Conservation (phyloP, 2,329 filamentous ascomycete species). For the Aspergillus tanneri region DNA sequence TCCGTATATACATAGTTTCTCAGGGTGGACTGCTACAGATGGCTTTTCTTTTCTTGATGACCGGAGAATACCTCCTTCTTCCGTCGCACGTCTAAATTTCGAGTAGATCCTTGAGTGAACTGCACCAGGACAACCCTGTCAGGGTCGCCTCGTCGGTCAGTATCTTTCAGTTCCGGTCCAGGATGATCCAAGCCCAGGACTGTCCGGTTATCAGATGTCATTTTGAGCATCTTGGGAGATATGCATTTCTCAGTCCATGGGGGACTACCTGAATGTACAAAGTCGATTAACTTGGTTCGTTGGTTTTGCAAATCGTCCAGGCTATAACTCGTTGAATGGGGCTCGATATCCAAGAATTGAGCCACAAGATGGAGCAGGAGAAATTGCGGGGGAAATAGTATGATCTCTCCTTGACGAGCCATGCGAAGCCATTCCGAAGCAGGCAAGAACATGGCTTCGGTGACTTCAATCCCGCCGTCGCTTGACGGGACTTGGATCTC, state of each 20-base stretch:
- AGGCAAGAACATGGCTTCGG: constrained; percentile 74
- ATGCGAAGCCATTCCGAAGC: constrained; percentile 67
- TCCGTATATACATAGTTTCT: not conserved
- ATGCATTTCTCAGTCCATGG: constrained; percentile 51
- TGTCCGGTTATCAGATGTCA: constrained; percentile 48
- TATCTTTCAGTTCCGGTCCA: constrained; percentile 55
- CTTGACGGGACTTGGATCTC: constrained; percentile 66
- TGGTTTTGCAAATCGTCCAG: constrained; percentile 36
- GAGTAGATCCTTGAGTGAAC: constrained; percentile 57
- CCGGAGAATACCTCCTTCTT: constrained; percentile 49
- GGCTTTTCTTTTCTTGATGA: constrained; percentile 32
- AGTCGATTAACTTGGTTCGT: constrained; percentile 48
- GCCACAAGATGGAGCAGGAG: constrained; percentile 56
- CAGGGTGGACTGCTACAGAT: constrained; percentile 26
- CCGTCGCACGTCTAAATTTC: constrained; percentile 54
- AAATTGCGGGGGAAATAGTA: constrained; percentile 87
- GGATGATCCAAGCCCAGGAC: constrained; percentile 56
- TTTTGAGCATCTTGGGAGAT: constrained; percentile 42
- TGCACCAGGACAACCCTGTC: constrained; percentile 59
- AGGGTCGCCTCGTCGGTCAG: constrained; percentile 49
- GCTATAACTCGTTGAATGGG: constrained; percentile 20
- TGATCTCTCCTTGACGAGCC: constrained; percentile 65
- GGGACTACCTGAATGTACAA: constrained; percentile 47
- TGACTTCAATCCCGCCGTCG: constrained; percentile 69
- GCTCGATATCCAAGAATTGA: constrained; percentile 48